These are phyloP conservation scores for Mortierella hygrophila DNA, from an alignment of 192 early-diverging fungal species.

Conservation along the genomic window DNA sequence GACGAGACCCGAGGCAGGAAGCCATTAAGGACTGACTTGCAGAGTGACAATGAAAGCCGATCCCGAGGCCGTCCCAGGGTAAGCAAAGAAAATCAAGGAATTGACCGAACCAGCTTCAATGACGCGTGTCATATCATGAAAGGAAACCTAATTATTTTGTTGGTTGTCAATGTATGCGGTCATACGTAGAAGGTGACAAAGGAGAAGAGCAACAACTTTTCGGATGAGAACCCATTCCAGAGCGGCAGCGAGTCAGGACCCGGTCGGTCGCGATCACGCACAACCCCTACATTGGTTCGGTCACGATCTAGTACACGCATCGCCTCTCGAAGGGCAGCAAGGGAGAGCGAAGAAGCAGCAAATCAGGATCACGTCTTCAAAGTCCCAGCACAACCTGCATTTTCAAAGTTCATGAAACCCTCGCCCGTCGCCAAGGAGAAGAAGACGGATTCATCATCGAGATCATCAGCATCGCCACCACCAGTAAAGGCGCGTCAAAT, in stretches of 20 bases:
- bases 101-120: background rate
- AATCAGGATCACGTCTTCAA: conserved; percentile 40
- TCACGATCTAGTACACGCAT: conserved; percentile 30
- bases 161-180: background rate
- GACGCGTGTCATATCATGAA: background rate
- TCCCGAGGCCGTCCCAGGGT: conserved; percentile 5
- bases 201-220: conserved; percentile 41
- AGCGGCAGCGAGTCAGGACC: conserved; percentile 49
- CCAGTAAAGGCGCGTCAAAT: conserved; percentile 12
- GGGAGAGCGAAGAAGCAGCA: background rate
- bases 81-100: background rate
- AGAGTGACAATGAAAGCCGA: conserved; percentile 31
- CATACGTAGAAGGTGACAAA: conserved; percentile 11
- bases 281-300: conserved; percentile 4
- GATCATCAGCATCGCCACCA: background rate
- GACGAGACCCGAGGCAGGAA: conserved; percentile 28
- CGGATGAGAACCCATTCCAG: conserved; percentile 59
- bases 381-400: conserved; percentile 37
- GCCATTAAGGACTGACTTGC: background rate
- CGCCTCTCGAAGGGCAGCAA: conserved; percentile 4
- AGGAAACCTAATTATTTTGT: background rate
- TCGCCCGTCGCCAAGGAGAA: background rate
- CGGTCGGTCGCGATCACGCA: conserved; percentile 30
- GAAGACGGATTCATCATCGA: background rate
- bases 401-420: conserved; percentile 42